These are phyloP conservation scores for Myxozyma mucilagina DNA, from an alignment of 805 yeast genomes.

Conservation along the genomic window DNA sequence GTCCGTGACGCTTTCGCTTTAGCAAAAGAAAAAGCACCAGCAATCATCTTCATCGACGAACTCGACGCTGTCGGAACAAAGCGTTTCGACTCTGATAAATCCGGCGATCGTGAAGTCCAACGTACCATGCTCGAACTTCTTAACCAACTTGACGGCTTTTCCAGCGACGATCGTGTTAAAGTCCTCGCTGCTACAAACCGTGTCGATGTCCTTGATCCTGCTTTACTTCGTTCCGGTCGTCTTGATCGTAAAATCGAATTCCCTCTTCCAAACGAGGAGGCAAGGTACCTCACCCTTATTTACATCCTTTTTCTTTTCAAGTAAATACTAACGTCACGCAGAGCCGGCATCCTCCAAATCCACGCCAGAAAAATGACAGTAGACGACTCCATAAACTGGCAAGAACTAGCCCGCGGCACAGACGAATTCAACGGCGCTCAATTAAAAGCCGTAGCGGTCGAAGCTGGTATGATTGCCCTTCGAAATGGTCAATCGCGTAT, in stretches of 20 bases:
- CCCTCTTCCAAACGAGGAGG: conserved; percentile 96
- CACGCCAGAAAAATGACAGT: conserved; percentile 97
- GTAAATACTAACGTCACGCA: neutral
- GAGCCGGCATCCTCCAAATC: conserved; percentile 89
- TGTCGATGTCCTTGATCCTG: conserved; percentile 98
- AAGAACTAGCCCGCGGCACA: conserved; percentile 95
- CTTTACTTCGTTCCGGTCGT: conserved; percentile 94
- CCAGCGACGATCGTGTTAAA: conserved; percentile 94
- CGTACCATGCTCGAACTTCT: conserved; percentile 98
- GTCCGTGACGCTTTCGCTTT: conserved; percentile 96
- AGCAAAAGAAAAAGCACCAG: conserved; percentile 97
- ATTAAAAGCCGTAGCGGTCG: conserved; percentile 96
- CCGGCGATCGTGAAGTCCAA: conserved; percentile 98
- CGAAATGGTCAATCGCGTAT: conserved; percentile 90
- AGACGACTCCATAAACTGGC: conserved; percentile 92
- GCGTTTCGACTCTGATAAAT: conserved; percentile 94
- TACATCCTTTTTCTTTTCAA: neutral
- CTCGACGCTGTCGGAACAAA: conserved; percentile 98
- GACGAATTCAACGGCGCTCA: conserved; percentile 99
- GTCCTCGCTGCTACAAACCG: conserved; percentile 98
- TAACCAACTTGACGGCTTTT: conserved; percentile 97
- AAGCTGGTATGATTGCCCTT: conserved; percentile 99
- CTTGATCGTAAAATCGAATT: conserved; percentile 97
- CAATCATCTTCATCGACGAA: conserved; percentile 96
- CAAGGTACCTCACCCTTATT: conserved; percentile 48